phyloP scores from a whole-genome alignment of 495 filamentous ascomycete genomes.

The Mytilinidion resinicola region DNA sequence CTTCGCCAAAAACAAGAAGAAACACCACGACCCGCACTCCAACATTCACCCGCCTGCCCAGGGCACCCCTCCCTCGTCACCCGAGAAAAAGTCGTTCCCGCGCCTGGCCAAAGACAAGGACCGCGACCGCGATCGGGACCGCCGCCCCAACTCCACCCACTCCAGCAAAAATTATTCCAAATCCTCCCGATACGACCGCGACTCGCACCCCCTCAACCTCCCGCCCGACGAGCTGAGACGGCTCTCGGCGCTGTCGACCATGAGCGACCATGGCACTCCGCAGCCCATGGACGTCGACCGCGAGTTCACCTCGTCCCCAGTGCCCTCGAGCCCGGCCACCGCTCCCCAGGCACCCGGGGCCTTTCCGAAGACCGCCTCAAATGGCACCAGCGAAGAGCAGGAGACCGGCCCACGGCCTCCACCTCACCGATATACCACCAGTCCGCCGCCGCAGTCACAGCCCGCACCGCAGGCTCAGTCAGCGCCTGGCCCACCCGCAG shows the following conservation, averaged over 20 bases:
- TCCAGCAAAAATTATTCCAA: conserved; percentile 38
- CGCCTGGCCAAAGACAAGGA: conserved; percentile 17
- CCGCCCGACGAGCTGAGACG: conserved; percentile 74
- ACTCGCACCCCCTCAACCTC: conserved; percentile 78
- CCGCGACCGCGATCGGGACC: conserved; percentile 18
- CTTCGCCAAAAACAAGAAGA: conserved; percentile 26
- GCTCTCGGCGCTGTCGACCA: conserved; percentile 52
- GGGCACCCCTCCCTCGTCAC: conserved; percentile 28
- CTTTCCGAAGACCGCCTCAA: conserved; percentile 40
- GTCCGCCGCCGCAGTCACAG: conserved; percentile 42
- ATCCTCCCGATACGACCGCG: conserved; percentile 46
- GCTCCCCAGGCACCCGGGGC: conserved; percentile 24
- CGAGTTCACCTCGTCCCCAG: conserved; percentile 49
- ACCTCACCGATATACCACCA: conserved; percentile 62
- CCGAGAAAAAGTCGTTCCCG: conserved; percentile 24
- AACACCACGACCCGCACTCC: conserved; percentile 1
- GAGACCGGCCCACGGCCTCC: conserved; percentile 66
- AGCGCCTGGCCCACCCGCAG: conserved; percentile 39
- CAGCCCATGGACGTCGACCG: conserved; percentile 74
- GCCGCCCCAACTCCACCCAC: conserved; percentile 18
- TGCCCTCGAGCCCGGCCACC: conserved; percentile 40
- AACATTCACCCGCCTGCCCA: background rate
- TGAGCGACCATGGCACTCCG: conserved; percentile 45
- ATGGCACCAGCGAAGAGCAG: conserved; percentile 40
- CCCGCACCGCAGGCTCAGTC: conserved; percentile 12